phyloP scores from a whole-genome alignment of 1,284 basidiomycete species.

The Rhodotorula sp. region DNA sequence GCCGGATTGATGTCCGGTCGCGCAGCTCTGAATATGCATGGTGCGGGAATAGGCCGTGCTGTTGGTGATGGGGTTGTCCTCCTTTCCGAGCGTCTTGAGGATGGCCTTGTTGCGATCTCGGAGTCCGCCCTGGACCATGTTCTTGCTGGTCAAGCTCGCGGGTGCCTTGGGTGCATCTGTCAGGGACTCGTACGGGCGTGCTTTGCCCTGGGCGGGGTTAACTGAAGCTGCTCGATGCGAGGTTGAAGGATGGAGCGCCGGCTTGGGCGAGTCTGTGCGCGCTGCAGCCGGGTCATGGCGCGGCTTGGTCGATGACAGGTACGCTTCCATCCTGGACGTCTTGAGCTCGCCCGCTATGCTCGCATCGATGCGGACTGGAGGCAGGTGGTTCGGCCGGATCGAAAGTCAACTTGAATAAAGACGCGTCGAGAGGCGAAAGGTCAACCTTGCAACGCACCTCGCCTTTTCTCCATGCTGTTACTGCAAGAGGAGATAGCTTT shows the following conservation, averaged over 20 bases:
- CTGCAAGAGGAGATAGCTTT: too few relatives aligned
- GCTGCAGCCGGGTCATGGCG: background rate
- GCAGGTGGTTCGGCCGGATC: too few relatives aligned
- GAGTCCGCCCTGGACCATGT: slow-evolving; percentile 9
- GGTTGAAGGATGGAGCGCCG: background rate
- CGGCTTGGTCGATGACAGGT: slow-evolving; percentile 8
- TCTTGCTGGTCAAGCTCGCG: background rate
- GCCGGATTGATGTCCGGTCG: slow-evolving; percentile 37
- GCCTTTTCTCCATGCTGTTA: too few relatives aligned
- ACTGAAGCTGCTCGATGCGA: background rate
- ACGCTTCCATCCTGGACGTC: slow-evolving; percentile 1
- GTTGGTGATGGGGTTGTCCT: slow-evolving; percentile 32
- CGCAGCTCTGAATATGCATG: slow-evolving; percentile 26
- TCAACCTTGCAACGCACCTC: too few relatives aligned
- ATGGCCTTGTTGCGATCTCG: slow-evolving; percentile 15
- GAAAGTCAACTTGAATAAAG: too few relatives aligned
- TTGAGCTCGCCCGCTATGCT: background rate
- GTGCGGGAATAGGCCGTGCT: slow-evolving; percentile 18
- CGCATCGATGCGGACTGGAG: too few relatives aligned
- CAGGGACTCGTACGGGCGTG: slow-evolving; percentile 6
- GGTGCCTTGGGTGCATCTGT: background rate
- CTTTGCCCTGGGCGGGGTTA: slow-evolving; percentile 3
- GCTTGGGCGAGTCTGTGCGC: background rate
- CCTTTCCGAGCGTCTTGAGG: slow-evolving; percentile 18
- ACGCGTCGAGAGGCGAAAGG: background rate